Conservation (phyloP, 2,329 filamentous ascomycete species). For the Herpomyces periplanetae region DNA sequence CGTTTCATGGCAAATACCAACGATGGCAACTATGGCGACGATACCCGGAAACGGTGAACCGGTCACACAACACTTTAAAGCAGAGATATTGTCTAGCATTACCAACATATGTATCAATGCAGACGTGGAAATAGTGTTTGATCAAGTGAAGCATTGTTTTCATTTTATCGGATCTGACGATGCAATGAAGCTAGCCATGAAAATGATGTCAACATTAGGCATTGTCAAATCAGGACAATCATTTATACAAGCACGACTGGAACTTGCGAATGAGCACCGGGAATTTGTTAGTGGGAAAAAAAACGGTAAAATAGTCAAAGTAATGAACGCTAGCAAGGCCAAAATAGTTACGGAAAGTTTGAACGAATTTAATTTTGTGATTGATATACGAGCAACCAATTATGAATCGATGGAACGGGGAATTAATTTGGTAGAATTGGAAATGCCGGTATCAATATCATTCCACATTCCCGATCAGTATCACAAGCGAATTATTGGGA, state of each 20-base stretch:
- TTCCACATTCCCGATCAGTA: conserved; percentile 98
- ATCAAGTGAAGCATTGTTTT: conserved; percentile 73
- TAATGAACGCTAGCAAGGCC: conserved; percentile 86
- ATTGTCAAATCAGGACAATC: conserved; percentile 60
- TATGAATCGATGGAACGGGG: conserved; percentile 87
- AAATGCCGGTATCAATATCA: conserved; percentile 95
- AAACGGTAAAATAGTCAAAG: conserved; percentile 99
- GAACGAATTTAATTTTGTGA: conserved; percentile 99
- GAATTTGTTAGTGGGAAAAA: conserved; percentile 98
- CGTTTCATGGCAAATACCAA: conserved; percentile 72
- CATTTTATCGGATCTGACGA: conserved; percentile 84
- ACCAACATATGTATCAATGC: conserved; percentile 87
- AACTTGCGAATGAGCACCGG: conserved; percentile 95
- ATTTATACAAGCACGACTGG: conserved; percentile 86
- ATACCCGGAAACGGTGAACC: conserved; percentile 18
- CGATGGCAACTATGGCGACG: conserved; percentile 18
- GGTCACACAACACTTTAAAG: too few species aligned
- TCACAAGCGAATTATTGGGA: conserved; percentile 95
- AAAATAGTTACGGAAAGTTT: conserved; percentile 98
- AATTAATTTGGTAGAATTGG: conserved; percentile 66
- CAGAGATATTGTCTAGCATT: conserved; percentile 55
- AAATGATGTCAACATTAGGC: conserved; percentile 59
- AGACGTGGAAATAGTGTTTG: conserved; percentile 69
- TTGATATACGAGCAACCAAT: conserved; percentile 64
- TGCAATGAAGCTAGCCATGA: conserved; percentile 72